Evolutionary conservation across 2,329 filamentous ascomycete genomes (phyloP).

Genomic region (Venturiaceae sp.): DNA sequence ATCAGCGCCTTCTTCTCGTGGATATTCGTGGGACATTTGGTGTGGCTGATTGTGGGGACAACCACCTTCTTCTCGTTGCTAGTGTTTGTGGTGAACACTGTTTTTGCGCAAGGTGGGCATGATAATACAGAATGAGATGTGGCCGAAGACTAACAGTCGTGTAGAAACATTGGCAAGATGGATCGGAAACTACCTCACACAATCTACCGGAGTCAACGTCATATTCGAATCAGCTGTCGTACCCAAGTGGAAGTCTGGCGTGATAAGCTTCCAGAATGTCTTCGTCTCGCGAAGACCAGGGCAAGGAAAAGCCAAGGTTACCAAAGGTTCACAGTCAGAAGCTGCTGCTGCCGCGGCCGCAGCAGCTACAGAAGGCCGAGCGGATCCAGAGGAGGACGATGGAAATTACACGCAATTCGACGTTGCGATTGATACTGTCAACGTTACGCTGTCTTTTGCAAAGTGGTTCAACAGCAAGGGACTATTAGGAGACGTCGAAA

Average conservation of each 20-base stretch:
- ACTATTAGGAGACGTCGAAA: conserved; percentile 79
- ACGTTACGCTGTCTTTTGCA: conserved; percentile 92
- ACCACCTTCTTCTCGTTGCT: conserved; percentile 93
- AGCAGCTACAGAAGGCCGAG: conserved; percentile 40
- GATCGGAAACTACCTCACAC: conserved; percentile 91
- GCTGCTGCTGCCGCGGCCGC: conserved; percentile 81
- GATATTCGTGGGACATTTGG: conserved; percentile 85
- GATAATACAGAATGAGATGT: not conserved
- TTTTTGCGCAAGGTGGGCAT: conserved; percentile 75
- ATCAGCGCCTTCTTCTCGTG: conserved; percentile 93
- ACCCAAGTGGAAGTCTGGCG: conserved; percentile 87
- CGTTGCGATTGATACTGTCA: conserved; percentile 86
- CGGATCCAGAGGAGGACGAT: conserved; percentile 54
- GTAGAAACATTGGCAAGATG: conserved; percentile 83
- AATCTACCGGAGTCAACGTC: conserved; percentile 85
- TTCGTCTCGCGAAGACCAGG: conserved; percentile 89
- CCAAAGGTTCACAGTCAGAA: conserved; percentile 78
- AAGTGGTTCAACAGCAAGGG: conserved; percentile 99
- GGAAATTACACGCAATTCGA: conserved; percentile 98
- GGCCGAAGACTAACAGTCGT: conserved; percentile 16
- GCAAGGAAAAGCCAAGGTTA: conserved; percentile 70
- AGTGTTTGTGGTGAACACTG: conserved; percentile 88
- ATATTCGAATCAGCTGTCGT: conserved; percentile 98
- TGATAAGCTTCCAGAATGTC: conserved; percentile 94
- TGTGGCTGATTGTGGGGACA: conserved; percentile 94